Conservation (phyloP, 805 yeast species). For the Schizosaccharomyces pombe region DNA sequence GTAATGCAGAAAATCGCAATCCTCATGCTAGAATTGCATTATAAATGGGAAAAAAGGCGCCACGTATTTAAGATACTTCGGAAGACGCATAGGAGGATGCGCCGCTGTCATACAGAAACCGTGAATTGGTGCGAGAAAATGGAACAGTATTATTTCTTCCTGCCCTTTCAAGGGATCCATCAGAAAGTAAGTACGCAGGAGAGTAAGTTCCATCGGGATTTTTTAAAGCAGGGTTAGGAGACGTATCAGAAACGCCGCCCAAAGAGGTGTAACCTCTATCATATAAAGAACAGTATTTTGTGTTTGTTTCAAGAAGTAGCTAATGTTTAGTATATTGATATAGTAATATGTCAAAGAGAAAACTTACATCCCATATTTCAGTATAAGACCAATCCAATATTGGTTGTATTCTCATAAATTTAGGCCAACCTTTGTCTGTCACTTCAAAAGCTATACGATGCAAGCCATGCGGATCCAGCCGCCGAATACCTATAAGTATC, state of each 20-base stretch:
- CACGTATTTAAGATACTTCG: background rate
- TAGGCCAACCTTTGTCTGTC: slow-evolving; percentile 86
- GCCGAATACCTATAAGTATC: slow-evolving; percentile 68
- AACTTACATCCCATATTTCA: slow-evolving; percentile 40
- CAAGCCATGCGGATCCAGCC: slow-evolving; percentile 66
- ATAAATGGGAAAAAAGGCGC: too few species aligned
- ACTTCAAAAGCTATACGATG: slow-evolving; percentile 33
- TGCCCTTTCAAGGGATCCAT: slow-evolving; percentile 35
- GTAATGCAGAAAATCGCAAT: too few species aligned
- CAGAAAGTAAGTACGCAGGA: slow-evolving; percentile 24
- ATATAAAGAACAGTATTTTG: slow-evolving; percentile 53
- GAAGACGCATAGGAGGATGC: background rate
- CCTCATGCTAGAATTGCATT: too few species aligned
- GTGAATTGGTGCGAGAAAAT: background rate
- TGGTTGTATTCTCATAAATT: slow-evolving; percentile 64
- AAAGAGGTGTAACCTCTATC: slow-evolving; percentile 72
- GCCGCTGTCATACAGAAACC: background rate
- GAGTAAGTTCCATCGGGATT: slow-evolving; percentile 22
- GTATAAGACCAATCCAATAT: slow-evolving; percentile 67
- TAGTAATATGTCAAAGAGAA: background rate
- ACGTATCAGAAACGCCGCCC: slow-evolving; percentile 55
- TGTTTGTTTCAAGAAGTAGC: slow-evolving; percentile 35
- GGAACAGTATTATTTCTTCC: slow-evolving; percentile 15
- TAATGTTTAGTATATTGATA: slow-evolving; percentile 13
- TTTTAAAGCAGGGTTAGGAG: slow-evolving; percentile 40